Evolutionary conservation across 2,329 filamentous ascomycete species (phyloP).

Genomic region (Plenodomus lindquistii): DNA sequence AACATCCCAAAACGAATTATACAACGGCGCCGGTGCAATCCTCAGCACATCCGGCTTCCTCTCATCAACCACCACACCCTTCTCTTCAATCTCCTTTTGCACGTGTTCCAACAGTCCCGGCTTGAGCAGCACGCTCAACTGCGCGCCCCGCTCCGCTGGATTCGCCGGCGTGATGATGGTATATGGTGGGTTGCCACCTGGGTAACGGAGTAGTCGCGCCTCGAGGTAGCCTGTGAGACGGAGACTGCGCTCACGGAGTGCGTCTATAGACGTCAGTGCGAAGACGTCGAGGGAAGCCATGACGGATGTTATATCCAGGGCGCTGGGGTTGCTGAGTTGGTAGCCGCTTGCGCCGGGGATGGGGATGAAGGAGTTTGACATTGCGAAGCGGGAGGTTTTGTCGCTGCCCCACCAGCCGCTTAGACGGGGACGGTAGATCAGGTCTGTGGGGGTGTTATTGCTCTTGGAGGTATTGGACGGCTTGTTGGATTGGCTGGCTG

Average conservation of each 20-base stretch:
- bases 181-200: conserved; percentile 42
- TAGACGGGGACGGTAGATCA: conserved; percentile 66
- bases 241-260: conserved; percentile 71
- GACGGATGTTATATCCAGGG: conserved; percentile 76
- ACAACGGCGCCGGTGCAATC: conserved; percentile 81
- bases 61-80: conserved; percentile 79
- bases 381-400: conserved; percentile 75
- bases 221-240: conserved; percentile 78
- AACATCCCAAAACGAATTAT: conserved; percentile 79
- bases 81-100: conserved; percentile 64
- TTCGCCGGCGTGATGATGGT: conserved; percentile 70
- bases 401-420: conserved; percentile 88
- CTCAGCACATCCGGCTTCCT: conserved; percentile 83
- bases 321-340: conserved; percentile 83
- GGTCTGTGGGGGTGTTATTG: conserved; percentile 35
- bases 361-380: conserved; percentile 80
- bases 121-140: conserved; percentile 73
- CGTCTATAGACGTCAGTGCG: conserved; percentile 68
- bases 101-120: conserved; percentile 73
- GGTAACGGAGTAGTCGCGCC: conserved; percentile 38
- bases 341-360: conserved; percentile 78
- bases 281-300: conserved; percentile 75
- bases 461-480: conserved; percentile 36
- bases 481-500: conserved; percentile 1
- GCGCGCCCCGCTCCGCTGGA: conserved; percentile 71